Conservation (phyloP, 176 grass and related monocot genomes). For the Calamus simplicifolius region DNA sequence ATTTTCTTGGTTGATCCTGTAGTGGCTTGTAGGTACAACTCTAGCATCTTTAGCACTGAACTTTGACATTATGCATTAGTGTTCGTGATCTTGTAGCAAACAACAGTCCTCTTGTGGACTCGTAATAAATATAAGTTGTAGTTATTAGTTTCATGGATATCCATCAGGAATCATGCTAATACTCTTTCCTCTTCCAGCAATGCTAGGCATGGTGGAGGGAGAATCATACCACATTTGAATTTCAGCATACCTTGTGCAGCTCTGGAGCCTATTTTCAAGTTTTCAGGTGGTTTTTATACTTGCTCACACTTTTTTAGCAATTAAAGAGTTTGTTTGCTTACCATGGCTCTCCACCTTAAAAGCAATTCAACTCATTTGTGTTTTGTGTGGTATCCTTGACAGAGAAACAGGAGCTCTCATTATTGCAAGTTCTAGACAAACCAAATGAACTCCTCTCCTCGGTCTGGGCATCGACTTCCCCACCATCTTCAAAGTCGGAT, state of each 20-base stretch:
- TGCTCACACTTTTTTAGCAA: not conserved
- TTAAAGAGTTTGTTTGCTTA: no score
- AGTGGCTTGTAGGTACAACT: no score
- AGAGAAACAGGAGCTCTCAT: conserved; percentile 36
- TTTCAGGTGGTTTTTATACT: conserved; percentile 42
- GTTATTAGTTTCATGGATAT: no score
- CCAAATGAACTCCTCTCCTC: conserved; percentile 61
- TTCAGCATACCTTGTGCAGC: conserved; percentile 83
- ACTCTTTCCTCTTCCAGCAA: conserved; percentile 48
- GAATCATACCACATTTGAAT: conserved; percentile 85
- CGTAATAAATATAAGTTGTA: no score
- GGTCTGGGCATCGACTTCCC: conserved; percentile 60
- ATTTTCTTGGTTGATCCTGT: no score
- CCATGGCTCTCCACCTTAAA: not conserved
- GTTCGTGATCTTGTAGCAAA: no score
- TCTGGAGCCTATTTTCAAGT: conserved; percentile 59
- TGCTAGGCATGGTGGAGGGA: conserved; percentile 84
- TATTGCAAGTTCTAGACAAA: conserved; percentile 60
- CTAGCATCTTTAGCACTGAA: no score
- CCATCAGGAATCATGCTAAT: no score
- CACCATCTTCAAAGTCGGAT: conserved; percentile 23
- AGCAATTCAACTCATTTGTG: conserved; percentile 3
- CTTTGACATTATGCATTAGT: no score
- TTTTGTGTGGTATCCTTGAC: conserved; percentile 5
- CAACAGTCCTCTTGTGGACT: no score